Base-by-base conservation (phyloP, 75 land plant species). In the Ceratopteris richardii region DNA sequence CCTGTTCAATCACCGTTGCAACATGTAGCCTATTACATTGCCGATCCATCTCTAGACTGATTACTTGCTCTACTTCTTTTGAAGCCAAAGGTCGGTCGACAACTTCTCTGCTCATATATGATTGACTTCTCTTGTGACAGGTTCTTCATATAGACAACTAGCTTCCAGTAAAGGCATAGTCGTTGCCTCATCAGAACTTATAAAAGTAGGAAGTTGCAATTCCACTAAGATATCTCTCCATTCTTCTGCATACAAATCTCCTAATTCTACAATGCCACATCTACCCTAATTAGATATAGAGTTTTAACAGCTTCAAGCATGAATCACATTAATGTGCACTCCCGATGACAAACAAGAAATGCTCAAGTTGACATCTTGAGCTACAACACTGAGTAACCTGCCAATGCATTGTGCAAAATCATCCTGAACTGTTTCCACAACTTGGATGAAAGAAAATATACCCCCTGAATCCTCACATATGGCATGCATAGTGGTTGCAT, bases 1-100 rank as follows among this genome's bases (percentile, higher is more conserved):
- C 91, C 51, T 77, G 72, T 9, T 71, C 72, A 65, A 91, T 87
- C 22, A 83, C 76, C 42, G 81, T 80, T 1, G 85, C 76, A 16
- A 79, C 74, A 26, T 54, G 64, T 16, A 84, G 31, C 23, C 87
- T 52, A 43, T 83, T 63, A 16, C 72, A 43, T 25, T 71, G 74
- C 65, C 74, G 31, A 29, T 71, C 74, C 31, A 71, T 72, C 33
- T 71, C 74, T 5, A 71, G 30, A 20, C 56, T 67, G n/a, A 50
- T 28, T 31, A 39, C 29, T 37, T 65, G 57, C 13, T 60, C 66
- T 29, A 40, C 46, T 27, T 33, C 28, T 16, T 28, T 33, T n/a
- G 52, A 31, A 22, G 20, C 12, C 21, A n/a, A 44, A 14, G 65
- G 71, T 21, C 65, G 66, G 20, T 43, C 25, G 24, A 51, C 29